These are phyloP conservation scores for Wickerhamomyces sydowiorum DNA, from an alignment of 805 yeast species.

Conservation along the genomic window DNA sequence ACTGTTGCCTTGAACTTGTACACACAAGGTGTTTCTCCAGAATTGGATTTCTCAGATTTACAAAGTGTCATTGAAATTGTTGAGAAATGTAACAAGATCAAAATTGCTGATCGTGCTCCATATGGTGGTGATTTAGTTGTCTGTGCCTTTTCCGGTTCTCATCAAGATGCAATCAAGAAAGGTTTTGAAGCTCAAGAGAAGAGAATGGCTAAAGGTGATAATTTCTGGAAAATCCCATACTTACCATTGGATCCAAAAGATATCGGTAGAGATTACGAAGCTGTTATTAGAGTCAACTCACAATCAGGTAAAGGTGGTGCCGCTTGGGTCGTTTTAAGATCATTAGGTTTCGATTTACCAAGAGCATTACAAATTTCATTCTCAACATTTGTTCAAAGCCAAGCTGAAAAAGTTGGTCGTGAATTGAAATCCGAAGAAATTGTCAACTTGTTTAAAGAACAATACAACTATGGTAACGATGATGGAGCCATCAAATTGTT, in stretches of 20 bases:
- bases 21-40: constrained; percentile 71
- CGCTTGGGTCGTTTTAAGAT: constrained; percentile 71
- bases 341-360: constrained; percentile 70
- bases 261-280: constrained; percentile 76
- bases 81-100: constrained; percentile 75
- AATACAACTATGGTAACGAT: constrained; percentile 43
- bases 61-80: constrained; percentile 61
- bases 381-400: constrained; percentile 56
- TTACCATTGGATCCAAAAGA: constrained; percentile 78
- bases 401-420: constrained; percentile 62
- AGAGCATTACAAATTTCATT: constrained; percentile 65
- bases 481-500: constrained; percentile 29
- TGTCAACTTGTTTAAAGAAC: constrained; percentile 44
- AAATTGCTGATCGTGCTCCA: constrained; percentile 71
- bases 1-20: constrained; percentile 74
- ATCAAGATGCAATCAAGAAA: constrained; percentile 67
- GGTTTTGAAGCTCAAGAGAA: constrained; percentile 52
- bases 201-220: constrained; percentile 42
- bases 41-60: constrained; percentile 65
- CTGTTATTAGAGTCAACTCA: constrained; percentile 77
- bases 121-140: constrained; percentile 77
- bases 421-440: constrained; percentile 68
- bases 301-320: constrained; percentile 91
- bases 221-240: constrained; percentile 67
- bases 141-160: constrained; percentile 72